Percentiles rank a stretch among this genome's conserved stretches.
These are phyloP conservation scores for Iberis pinnata DNA, from an alignment of 345 rosid genomes.

Conservation along the genomic window DNA sequence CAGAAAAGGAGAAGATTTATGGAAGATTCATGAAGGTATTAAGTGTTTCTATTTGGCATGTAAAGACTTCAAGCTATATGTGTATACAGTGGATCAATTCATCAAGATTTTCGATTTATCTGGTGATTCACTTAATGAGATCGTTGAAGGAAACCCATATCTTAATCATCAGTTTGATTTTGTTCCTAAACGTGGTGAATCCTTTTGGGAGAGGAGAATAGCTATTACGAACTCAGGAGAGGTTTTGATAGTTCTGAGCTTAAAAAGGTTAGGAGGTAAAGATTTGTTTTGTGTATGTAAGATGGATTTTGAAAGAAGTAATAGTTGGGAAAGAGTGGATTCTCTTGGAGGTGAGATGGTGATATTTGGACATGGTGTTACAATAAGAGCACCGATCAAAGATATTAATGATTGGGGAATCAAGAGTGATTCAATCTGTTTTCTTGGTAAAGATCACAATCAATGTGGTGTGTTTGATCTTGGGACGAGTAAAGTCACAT, in stretches of 20 bases:
- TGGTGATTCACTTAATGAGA: neutral
- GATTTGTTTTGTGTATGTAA: neutral
- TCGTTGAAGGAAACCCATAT: neutral
- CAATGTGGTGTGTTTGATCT: constrained; percentile 7
- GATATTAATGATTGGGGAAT: neutral
- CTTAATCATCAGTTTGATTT: neutral
- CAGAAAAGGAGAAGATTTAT: constrained; percentile 16
- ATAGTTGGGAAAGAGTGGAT: neutral
- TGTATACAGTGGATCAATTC: neutral
- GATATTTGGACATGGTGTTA: constrained; percentile 7
- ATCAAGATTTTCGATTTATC: neutral
- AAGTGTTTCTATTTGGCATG: neutral
- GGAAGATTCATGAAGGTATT: neutral
- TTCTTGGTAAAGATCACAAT: neutral
- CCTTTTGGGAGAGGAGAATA: neutral
- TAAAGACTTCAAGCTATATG: neutral
- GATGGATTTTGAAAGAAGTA: neutral
- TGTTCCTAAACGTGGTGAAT: neutral
- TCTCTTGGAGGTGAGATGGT: constrained; percentile 13
- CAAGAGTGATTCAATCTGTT: constrained; percentile 6
- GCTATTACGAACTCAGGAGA: neutral
- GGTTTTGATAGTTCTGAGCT: neutral
- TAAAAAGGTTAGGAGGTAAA: neutral
- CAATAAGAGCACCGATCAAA: neutral
- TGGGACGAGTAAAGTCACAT: constrained; percentile 9